phyloP scores from a whole-genome alignment of 2,329 filamentous ascomycete species.

The Alternaria arbusti region DNA sequence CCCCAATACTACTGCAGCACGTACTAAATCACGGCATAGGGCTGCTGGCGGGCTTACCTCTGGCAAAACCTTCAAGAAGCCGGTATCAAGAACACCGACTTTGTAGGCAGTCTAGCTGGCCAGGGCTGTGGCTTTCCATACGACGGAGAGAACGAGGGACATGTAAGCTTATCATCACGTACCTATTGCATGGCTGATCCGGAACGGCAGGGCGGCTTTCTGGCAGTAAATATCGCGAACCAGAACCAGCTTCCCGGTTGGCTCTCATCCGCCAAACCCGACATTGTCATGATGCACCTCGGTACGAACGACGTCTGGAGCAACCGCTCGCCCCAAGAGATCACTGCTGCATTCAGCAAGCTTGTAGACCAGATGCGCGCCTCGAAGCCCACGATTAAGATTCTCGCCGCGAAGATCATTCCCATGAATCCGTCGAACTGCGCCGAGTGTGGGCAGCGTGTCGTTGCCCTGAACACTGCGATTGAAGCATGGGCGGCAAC shows the following conservation, averaged over 20 bases:
- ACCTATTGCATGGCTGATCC: not conserved
- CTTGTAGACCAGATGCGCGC: constrained; percentile 52
- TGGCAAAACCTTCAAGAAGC: constrained; percentile 30
- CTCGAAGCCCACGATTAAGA: constrained; percentile 47
- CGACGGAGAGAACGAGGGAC: constrained; percentile 53
- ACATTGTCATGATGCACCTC: constrained; percentile 53
- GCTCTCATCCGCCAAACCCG: constrained; percentile 46
- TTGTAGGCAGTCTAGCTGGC: constrained; percentile 36
- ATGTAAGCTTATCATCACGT: constrained; percentile 24
- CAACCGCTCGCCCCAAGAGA: constrained; percentile 33
- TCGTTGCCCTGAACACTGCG: constrained; percentile 25
- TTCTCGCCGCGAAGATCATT: constrained; percentile 37
- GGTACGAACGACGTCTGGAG: constrained; percentile 52
- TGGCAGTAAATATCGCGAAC: constrained; percentile 45
- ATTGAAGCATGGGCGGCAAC: constrained; percentile 23
- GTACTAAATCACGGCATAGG: constrained; percentile 19
- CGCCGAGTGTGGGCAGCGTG: constrained; percentile 8
- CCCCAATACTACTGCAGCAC: not conserved
- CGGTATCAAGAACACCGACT: constrained; percentile 31
- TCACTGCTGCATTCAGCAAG: constrained; percentile 42
- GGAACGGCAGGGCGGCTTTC: constrained; percentile 9
- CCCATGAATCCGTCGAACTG: constrained; percentile 16
- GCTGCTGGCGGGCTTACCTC: constrained; percentile 38
- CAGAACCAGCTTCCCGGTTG: constrained; percentile 48
- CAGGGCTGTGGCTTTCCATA: constrained; percentile 51